Conservation (phyloP, 2,329 filamentous ascomycete genomes). For the Ophiostoma piceae region DNA sequence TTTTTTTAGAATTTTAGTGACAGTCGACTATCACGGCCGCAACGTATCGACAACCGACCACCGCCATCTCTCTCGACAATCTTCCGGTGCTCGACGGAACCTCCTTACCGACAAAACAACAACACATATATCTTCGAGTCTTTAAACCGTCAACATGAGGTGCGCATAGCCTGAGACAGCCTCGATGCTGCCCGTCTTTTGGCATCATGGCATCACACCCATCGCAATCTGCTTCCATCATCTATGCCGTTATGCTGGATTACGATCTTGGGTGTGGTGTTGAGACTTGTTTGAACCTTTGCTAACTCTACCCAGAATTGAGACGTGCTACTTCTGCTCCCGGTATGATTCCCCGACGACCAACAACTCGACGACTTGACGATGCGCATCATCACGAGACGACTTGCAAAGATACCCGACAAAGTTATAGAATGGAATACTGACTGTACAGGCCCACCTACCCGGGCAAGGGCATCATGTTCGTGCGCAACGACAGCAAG, state of each 20-base stretch:
- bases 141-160: constrained; percentile 17
- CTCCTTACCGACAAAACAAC: background rate
- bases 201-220: background rate
- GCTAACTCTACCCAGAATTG: constrained; percentile 40
- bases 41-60: constrained; percentile 4
- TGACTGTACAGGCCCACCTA: constrained; percentile 41
- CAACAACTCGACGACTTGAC: constrained; percentile 2
- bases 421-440: background rate
- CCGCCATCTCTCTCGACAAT: constrained; percentile 13
- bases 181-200: background rate
- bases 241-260: background rate
- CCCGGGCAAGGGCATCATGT: constrained; percentile 53
- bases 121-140: background rate
- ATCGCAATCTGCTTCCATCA: background rate
- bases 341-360: constrained; percentile 38
- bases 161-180: background rate
- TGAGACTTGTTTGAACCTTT: background rate
- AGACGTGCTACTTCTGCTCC: constrained; percentile 68
- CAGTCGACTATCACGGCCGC: constrained; percentile 8
- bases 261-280: background rate
- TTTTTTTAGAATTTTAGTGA: constrained; percentile 20
- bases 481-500: constrained; percentile 48
- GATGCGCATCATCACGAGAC: constrained; percentile 7
- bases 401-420: constrained; percentile 32
- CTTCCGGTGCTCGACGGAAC: constrained; percentile 17